Conservation (phyloP, 2,329 filamentous ascomycete species). For the Massarina eburnea region DNA sequence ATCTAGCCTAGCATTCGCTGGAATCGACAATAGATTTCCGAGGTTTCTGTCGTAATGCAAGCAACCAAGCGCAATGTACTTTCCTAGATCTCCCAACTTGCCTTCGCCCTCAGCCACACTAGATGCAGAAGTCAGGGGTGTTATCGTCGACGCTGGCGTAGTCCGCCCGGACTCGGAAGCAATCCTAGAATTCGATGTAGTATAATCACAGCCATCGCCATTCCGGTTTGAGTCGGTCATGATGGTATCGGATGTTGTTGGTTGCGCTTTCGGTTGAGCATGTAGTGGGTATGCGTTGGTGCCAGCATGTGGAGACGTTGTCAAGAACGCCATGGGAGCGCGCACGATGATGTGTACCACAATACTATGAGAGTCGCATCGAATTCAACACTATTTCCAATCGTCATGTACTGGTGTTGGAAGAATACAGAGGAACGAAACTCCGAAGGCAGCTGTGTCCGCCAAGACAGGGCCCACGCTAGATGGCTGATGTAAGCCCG, state of each 20-base stretch:
- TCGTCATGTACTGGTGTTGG: no score
- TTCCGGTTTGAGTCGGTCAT: neutral
- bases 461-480: no score
- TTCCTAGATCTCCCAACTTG: slow-evolving; percentile 20
- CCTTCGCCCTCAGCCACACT: slow-evolving; percentile 3
- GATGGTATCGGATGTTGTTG: neutral
- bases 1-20: neutral
- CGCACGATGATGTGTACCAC: neutral
- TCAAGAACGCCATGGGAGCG: neutral
- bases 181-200: neutral
- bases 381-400: no score
- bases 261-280: neutral
- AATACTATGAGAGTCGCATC: neutral
- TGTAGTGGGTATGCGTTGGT: neutral
- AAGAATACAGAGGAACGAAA: no score
- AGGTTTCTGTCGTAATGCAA: slow-evolving; percentile 22
- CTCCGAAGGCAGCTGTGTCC: no score
- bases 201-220: neutral
- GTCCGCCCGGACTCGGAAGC: neutral
- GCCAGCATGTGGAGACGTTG: neutral
- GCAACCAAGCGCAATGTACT: slow-evolving; percentile 41
- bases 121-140: neutral
- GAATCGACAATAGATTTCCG: neutral
- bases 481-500: no score
- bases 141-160: neutral